Percentiles rank a stretch among this genome's conserved stretches.
Conservation (phyloP, 2,329 filamentous ascomycete genomes). For the Diplodia seriata region DNA sequence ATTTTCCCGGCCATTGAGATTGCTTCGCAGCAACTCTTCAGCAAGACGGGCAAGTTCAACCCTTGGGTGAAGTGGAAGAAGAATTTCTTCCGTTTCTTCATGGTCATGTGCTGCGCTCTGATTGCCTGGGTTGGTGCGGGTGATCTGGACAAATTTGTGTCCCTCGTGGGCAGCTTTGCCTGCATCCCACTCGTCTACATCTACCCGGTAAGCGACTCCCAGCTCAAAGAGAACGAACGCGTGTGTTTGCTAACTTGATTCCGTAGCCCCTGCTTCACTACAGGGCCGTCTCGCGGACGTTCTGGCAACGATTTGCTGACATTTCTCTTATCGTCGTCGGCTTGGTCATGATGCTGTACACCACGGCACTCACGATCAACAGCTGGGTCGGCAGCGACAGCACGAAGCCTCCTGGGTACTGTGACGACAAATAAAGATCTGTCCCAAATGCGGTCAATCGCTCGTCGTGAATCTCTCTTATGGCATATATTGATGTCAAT, state of each 20-base stretch:
- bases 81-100: conserved; percentile 93
- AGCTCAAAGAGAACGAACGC: conserved; percentile 4
- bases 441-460: neutral
- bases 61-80: conserved; percentile 99
- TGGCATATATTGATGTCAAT: neutral
- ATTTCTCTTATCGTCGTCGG: conserved; percentile 82
- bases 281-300: conserved; percentile 75
- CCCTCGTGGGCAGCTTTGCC: conserved; percentile 94
- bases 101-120: conserved; percentile 83
- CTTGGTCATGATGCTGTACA: conserved; percentile 87
- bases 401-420: conserved; percentile 67
- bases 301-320: conserved; percentile 73
- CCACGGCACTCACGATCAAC: conserved; percentile 81
- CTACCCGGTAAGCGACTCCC: conserved; percentile 77
- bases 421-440: conserved; percentile 53
- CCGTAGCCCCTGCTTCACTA: conserved; percentile 86
- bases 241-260: conserved; percentile 43
- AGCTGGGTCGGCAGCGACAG: conserved; percentile 76
- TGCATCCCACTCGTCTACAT: conserved; percentile 97
- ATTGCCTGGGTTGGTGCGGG: conserved; percentile 93
- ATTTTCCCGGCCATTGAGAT: conserved; percentile 98
- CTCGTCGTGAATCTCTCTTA: neutral
- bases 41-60: conserved; percentile 94
- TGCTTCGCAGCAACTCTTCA: conserved; percentile 92
- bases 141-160: conserved; percentile 96